phyloP scores from a whole-genome alignment of 2,329 filamentous ascomycete genomes.

The Didymella exigua region DNA sequence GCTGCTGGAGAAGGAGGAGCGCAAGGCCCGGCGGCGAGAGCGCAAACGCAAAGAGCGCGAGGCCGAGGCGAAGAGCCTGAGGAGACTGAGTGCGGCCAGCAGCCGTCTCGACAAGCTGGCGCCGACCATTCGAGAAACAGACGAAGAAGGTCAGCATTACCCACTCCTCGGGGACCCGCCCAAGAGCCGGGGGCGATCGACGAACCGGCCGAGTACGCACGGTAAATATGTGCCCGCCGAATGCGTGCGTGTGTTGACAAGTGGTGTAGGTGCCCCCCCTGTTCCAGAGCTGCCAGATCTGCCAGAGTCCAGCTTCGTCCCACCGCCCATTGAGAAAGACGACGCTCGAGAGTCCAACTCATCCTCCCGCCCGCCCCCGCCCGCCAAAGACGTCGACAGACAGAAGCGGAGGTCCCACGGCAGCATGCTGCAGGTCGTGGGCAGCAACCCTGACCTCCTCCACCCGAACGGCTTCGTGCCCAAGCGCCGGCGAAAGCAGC shows the following conservation, averaged over 20 bases:
- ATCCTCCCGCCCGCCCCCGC: constrained; percentile 78
- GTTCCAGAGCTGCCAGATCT: constrained; percentile 76
- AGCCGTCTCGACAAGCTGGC: constrained; percentile 83
- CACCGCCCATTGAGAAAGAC: constrained; percentile 80
- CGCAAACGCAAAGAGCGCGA: constrained; percentile 85
- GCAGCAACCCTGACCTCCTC: constrained; percentile 68
- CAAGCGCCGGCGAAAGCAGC: constrained; percentile 63
- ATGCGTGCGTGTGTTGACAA: constrained; percentile 38
- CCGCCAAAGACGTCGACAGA: constrained; percentile 76
- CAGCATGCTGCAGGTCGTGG: constrained; percentile 86
- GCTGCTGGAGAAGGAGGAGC: constrained; percentile 89
- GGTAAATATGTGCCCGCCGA: constrained; percentile 28
- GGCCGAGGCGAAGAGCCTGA: constrained; percentile 75
- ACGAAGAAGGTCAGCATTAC: constrained; percentile 69
- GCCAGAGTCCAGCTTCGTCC: constrained; percentile 62
- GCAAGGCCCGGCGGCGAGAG: constrained; percentile 80
- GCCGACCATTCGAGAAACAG: constrained; percentile 75
- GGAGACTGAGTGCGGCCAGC: constrained; percentile 86
- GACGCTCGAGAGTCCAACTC: constrained; percentile 77
- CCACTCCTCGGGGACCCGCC: constrained; percentile 61
- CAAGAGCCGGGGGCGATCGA: constrained; percentile 74
- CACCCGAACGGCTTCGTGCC: constrained; percentile 62
- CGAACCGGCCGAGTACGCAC: constrained; percentile 68
- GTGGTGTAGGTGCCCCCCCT: constrained; percentile 44
- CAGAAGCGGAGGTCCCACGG: constrained; percentile 69